Base-by-base conservation (phyloP, 2,329 filamentous ascomycete species). In the Fusarium sp. region DNA sequence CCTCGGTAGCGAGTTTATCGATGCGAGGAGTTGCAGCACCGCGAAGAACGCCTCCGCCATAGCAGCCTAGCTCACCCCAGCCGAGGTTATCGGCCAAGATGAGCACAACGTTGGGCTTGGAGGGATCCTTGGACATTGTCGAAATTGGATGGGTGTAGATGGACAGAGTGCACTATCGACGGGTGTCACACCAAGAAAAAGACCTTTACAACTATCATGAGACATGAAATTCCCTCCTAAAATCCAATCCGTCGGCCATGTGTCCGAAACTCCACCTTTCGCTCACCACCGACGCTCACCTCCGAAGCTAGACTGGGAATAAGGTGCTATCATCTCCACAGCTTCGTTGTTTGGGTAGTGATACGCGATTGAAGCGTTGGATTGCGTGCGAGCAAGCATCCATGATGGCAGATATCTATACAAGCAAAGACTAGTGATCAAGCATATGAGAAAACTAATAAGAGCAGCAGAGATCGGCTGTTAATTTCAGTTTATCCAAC, bases 41-140 rank as follows among this genome's bases (percentile, higher is more conserved):
- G 1, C 73, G 72, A 4, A 77, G 64, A 3, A 59, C 38, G 2
- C 75, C 74, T 7, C 74, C 73, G 2, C 75, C 73, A 34, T 76
- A 75, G 38, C 72, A 75, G 1, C 72, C 74, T 5, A 77, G 64
- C 42, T 76, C 75, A 12, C 75, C 75, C 75, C 73, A 76, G 51
- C 74, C 75, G 10, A 76, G 72, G 47, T 76, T 76, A 35, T 77
- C 75, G n/a, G 75, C 75, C 0, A 76, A 58, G 52, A 71, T 67
- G n/a, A 76, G 70, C 2, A 74, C 65, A 31, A 76, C 55, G 12
- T 76, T 76, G 7, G 74, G 74, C 5, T 56, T 51, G 8, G 54
- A 41, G 0, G 65, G 44, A 45, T 65, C 57, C 11, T 52, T 51
- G 2, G 62, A 68, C 65, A 66, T 58, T 22, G 19, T 4, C 4